Percentiles rank a stretch among this genome's conserved stretches.
phyloP scores from a whole-genome alignment of 495 filamentous ascomycete genomes.

The Astrothelium macrocarpum region DNA sequence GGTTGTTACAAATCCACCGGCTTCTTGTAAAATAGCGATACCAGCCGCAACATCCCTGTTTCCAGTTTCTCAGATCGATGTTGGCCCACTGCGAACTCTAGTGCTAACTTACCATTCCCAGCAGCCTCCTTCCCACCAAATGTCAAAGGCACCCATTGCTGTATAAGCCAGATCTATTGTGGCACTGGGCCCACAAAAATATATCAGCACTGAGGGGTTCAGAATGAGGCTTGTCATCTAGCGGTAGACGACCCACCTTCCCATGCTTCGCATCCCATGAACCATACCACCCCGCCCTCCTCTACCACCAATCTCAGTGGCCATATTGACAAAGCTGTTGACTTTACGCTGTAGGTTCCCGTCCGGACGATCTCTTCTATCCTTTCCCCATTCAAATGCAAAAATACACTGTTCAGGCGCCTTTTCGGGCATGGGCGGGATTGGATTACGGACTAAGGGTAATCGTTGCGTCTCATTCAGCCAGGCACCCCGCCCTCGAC shows the following conservation, averaged over 20 bases:
- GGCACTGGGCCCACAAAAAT: slow-evolving; percentile 28
- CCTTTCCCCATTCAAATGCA: slow-evolving; percentile 65
- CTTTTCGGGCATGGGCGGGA: slow-evolving; percentile 50
- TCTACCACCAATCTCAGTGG: slow-evolving; percentile 47
- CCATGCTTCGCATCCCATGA: slow-evolving; percentile 49
- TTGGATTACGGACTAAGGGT: slow-evolving; percentile 47
- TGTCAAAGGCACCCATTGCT: slow-evolving; percentile 49
- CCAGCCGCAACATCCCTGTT: slow-evolving; percentile 45
- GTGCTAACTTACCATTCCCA: slow-evolving; percentile 41
- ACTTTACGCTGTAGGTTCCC: slow-evolving; percentile 58
- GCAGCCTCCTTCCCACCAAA: slow-evolving; percentile 49
- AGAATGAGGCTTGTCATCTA: neutral
- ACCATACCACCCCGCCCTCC: slow-evolving; percentile 57
- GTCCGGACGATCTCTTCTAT: slow-evolving; percentile 49
- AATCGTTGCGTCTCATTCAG: slow-evolving; percentile 51
- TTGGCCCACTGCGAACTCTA: neutral
- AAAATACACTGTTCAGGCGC: slow-evolving; percentile 59
- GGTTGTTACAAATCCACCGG: slow-evolving; percentile 55
- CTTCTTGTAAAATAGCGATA: slow-evolving; percentile 47
- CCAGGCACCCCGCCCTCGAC: slow-evolving; percentile 53
- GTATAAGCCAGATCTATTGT: slow-evolving; percentile 48
- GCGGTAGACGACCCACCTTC: slow-evolving; percentile 23
- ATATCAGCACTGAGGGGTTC: neutral
- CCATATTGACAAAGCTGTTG: slow-evolving; percentile 62
- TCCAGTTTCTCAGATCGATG: neutral